Evolutionary conservation across 2,329 filamentous ascomycete species (phyloP), one percentile per base, ranked within the genome.

Genomic region (Hyphodiscus sp.): DNA sequence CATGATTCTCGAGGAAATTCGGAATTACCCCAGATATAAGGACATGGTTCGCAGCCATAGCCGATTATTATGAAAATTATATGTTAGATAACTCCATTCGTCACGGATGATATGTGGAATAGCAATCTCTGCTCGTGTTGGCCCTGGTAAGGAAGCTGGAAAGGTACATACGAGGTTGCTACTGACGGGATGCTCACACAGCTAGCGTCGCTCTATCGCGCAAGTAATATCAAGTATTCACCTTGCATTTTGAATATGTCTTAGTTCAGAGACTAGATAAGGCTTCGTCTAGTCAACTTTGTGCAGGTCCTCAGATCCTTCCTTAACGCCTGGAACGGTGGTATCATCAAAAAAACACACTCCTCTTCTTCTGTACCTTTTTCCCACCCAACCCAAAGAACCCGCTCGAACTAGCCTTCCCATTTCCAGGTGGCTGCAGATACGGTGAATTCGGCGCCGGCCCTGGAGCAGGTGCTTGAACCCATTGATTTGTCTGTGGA

Each of bases 371-470:
- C 50, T 63, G 53, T 46, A 67, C 42, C 49, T 67, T 68, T 54
- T 62, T 66, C 10, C 68, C 73, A 18, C 71, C 65, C 58, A 63
- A 63, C 42, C 53, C 66, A 68, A 62, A 63, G 67, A 76, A 77
- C 47, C 69, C 73, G 59, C 70, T 77, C 59, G 70, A 73, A 49
- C 68, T 78, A 43, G 69, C 69, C 42, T 71, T 56, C 67, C 47
- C 58, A 48, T 54, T 53, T 4, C 60, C 60, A 16, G 61, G 61
- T 5, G 64, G 43, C 42, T 66, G 65, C 23, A 67, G 51, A 61
- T 67, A 67, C 6, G 61, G 63, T 7, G 45, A 50, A 19, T 54
- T 53, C 11, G 50, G 56, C 18, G 55, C 50, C 20, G 41, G 51
- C 42, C 41, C 33, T n/a, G 18, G 42, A 41, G 43, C 9, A 38